Evolutionary conservation across 345 rosid genomes (phyloP).

Genomic region (Carallia brachiata): DNA sequence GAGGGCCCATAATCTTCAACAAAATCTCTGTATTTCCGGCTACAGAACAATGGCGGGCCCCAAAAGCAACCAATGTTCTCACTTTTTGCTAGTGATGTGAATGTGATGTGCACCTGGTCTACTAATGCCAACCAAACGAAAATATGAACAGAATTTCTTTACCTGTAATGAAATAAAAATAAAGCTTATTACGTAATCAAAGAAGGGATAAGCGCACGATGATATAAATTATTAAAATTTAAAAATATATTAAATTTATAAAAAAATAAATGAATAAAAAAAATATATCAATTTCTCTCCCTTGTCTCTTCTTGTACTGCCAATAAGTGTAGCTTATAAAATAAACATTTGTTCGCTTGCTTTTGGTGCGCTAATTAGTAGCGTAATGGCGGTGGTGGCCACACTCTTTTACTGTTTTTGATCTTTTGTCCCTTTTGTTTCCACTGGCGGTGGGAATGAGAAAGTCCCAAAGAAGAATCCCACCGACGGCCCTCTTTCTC

Average conservation of each 20-base stretch:
- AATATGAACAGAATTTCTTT: too few relatives aligned
- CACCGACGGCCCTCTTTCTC: constrained; percentile 34
- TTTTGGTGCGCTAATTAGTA: background rate
- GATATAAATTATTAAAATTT: too few relatives aligned
- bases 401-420: constrained; percentile 8
- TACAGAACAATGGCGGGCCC: background rate
- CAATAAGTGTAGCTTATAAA: too few relatives aligned
- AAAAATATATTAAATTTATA: too few relatives aligned
- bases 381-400: constrained; percentile 1
- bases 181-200: too few relatives aligned
- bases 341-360: too few relatives aligned
- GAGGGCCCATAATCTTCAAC: background rate
- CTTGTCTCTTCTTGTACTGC: too few relatives aligned
- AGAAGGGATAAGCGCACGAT: too few relatives aligned
- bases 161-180: too few relatives aligned
- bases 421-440: constrained; percentile 7
- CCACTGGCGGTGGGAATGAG: constrained; percentile 5
- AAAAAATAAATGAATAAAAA: too few relatives aligned
- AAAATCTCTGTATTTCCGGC: constrained; percentile 1
- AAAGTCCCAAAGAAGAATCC: constrained; percentile 29
- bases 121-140: too few relatives aligned
- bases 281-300: too few relatives aligned
- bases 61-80: background rate
- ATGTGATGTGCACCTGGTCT: background rate
- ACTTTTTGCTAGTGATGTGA: background rate